phyloP scores from a whole-genome alignment of 129 eudicot genomes.

The Cynara cardunculus region DNA sequence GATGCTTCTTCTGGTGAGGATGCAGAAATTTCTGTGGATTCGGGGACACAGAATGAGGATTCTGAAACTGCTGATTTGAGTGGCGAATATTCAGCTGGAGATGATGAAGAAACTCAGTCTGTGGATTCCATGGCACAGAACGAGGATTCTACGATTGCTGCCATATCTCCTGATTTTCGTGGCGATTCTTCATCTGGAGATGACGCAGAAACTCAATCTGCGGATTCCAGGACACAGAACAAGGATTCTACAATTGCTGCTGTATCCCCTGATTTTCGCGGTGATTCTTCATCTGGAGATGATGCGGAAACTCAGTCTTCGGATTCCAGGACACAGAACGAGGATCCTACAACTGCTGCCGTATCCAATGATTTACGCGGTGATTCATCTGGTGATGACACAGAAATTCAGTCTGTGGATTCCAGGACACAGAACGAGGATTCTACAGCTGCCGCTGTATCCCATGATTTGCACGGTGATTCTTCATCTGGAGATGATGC shows the following conservation, averaged over 20 bases:
- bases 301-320: background rate
- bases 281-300: background rate
- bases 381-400: constrained; percentile 5
- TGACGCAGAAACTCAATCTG: constrained; percentile 1
- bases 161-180: background rate
- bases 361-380: background rate
- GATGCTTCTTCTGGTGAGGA: constrained; percentile 5
- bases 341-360: background rate
- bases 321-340: background rate
- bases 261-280: background rate
- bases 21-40: background rate
- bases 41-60: constrained; percentile 1
- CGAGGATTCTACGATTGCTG: background rate
- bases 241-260: background rate
- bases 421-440: background rate
- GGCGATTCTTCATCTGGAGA: background rate
- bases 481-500: background rate
- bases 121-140: background rate
- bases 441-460: background rate
- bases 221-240: background rate
- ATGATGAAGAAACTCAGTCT: background rate
- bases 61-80: background rate
- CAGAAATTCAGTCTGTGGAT: background rate
- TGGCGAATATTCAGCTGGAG: background rate
- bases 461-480: background rate